A percentile compares a stretch with the other conserved stretches of the same genome.
Conservation (phyloP, 2,329 filamentous ascomycete genomes). For the Pseudogymnoascus sp. region DNA sequence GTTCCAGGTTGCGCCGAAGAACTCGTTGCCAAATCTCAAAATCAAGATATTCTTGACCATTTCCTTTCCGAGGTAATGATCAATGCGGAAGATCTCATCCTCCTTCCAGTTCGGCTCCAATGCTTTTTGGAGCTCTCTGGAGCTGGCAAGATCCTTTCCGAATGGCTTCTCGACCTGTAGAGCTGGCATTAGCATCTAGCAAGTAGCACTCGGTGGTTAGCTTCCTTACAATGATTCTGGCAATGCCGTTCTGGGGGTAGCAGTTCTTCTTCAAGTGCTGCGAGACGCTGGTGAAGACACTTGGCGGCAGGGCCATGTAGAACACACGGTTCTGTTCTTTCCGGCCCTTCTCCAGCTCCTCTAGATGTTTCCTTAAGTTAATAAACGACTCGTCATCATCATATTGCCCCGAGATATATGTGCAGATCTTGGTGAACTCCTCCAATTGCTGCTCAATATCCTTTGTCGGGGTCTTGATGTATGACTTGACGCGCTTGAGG, state of each 20-base stretch:
- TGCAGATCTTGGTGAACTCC: slow-evolving; percentile 79
- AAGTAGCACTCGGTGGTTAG: background rate
- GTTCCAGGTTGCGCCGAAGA: slow-evolving; percentile 98
- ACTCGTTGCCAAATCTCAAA: slow-evolving; percentile 95
- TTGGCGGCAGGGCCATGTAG: slow-evolving; percentile 98
- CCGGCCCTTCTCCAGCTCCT: slow-evolving; percentile 72
- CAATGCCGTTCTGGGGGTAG: slow-evolving; percentile 84
- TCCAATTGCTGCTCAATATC: slow-evolving; percentile 93
- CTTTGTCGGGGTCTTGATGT: slow-evolving; percentile 98
- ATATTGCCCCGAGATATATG: slow-evolving; percentile 95
- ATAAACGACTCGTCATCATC: slow-evolving; percentile 94
- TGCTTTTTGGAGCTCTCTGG: slow-evolving; percentile 87
- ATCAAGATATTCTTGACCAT: slow-evolving; percentile 99
- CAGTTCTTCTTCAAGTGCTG: slow-evolving; percentile 96
- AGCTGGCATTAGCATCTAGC: slow-evolving; percentile 17
- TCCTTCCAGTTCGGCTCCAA: slow-evolving; percentile 97
- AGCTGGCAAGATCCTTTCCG: slow-evolving; percentile 91
- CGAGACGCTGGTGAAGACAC: slow-evolving; percentile 95
- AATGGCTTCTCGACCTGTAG: slow-evolving; percentile 94
- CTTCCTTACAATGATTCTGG: slow-evolving; percentile 76
- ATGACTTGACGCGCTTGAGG: slow-evolving; percentile 86
- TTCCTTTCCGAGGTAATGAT: slow-evolving; percentile 98
- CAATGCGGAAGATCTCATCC: slow-evolving; percentile 97
- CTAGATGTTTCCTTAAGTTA: slow-evolving; percentile 74
- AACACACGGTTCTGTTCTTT: slow-evolving; percentile 87